Percentiles rank a stretch among this genome's conserved stretches.
These are phyloP conservation scores for Termitomyces bulborhizus DNA, from an alignment of 768 basidiomycete species.

Conservation along the genomic window DNA sequence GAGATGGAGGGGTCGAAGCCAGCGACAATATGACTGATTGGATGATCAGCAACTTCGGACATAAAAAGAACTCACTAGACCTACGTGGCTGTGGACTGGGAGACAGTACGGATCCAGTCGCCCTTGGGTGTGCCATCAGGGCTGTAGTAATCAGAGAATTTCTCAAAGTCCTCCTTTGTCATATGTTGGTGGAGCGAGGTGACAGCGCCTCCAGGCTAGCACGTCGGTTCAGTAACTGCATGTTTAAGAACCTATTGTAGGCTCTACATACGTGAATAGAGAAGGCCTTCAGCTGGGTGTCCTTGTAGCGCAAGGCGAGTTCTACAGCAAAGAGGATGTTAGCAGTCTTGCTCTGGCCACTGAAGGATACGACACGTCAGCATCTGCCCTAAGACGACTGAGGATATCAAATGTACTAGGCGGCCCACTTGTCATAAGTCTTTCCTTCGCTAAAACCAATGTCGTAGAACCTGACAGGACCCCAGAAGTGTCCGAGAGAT, in stretches of 20 bases:
- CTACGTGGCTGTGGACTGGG: slow-evolving; percentile 3
- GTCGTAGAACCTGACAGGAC: slow-evolving; percentile 6
- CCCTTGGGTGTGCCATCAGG: slow-evolving; percentile 6
- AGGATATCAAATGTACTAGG: slow-evolving; percentile 1
- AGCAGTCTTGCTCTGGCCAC: slow-evolving; percentile 14
- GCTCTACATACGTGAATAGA: slow-evolving; percentile 1
- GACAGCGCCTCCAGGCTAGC: slow-evolving; percentile 4
- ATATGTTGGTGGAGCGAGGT: slow-evolving; percentile 5
- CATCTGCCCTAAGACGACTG: not conserved
- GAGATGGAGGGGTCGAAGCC: slow-evolving; percentile 7
- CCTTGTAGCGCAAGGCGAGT: slow-evolving; percentile 6
- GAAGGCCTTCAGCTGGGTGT: slow-evolving; percentile 7
- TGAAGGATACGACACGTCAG: not conserved
- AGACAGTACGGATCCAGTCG: slow-evolving; percentile 1
- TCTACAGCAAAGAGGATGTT: slow-evolving; percentile 5
- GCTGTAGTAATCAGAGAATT: slow-evolving; percentile 7
- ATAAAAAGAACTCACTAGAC: not conserved
- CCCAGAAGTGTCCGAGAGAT: slow-evolving; percentile 8
- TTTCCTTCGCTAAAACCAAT: slow-evolving; percentile 4
- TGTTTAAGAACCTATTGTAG: not conserved
- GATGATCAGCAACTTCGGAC: not conserved
- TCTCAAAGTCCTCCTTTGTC: slow-evolving; percentile 10
- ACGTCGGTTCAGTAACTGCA: not conserved
- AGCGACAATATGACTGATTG: slow-evolving; percentile 4
- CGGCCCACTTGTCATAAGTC: slow-evolving; percentile 8